Evolutionary conservation across 345 rosid genomes (phyloP).

Genomic region (Acer yangbiense): DNA sequence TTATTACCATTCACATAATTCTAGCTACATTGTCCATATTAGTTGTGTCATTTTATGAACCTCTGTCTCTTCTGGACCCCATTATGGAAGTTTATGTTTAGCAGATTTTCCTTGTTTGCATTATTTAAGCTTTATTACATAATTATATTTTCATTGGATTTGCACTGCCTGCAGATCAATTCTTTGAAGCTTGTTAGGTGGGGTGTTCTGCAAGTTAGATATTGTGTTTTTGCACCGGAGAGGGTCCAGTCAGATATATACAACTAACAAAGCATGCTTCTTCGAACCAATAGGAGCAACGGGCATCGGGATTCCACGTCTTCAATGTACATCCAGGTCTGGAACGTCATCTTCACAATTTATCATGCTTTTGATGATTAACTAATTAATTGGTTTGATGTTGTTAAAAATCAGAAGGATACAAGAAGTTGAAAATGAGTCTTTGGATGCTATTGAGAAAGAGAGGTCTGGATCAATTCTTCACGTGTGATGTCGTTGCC

Average conservation of each 20-base stretch:
- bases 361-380: neutral
- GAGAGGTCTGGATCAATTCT: neutral
- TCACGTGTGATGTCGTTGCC: neutral
- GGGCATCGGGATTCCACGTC: neutral
- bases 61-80: neutral
- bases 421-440: neutral
- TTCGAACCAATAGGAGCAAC: neutral
- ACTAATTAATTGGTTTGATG: neutral
- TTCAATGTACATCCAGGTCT: neutral
- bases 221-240: no score
- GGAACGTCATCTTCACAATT: neutral
- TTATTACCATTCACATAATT: neutral
- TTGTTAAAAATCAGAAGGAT: neutral
- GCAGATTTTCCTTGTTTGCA: neutral
- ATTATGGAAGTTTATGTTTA: neutral
- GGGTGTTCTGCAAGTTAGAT: neutral
- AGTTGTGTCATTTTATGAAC: neutral
- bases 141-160: neutral
- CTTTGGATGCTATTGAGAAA: neutral
- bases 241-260: neutral
- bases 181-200: neutral
- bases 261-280: constrained; percentile 4
- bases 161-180: neutral
- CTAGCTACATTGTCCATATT: neutral
- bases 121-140: neutral